These are phyloP conservation scores for Zymoseptoria ardabiliae DNA, from an alignment of 2,329 filamentous ascomycete genomes.

Conservation along the genomic window DNA sequence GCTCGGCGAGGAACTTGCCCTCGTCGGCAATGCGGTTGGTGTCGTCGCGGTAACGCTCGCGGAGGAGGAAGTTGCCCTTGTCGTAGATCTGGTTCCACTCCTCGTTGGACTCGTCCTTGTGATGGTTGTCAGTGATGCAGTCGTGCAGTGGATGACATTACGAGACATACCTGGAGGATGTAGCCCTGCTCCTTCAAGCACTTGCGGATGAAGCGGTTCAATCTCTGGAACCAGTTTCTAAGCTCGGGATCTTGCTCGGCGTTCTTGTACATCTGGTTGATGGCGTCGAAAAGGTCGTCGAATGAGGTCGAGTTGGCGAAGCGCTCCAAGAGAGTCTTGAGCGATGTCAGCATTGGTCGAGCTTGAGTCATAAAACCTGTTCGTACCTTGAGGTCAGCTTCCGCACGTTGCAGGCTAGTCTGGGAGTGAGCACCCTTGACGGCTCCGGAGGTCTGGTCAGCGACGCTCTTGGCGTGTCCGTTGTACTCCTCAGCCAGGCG, in stretches of 20 bases:
- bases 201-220: constrained; percentile 72
- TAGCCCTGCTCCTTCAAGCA: constrained; percentile 85
- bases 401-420: constrained; percentile 59
- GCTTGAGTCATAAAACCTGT: constrained; percentile 33
- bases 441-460: constrained; percentile 57
- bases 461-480: constrained; percentile 60
- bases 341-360: constrained; percentile 43
- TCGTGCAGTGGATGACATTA: background rate
- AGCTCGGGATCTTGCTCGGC: constrained; percentile 82
- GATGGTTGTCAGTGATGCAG: background rate
- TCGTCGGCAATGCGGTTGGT: constrained; percentile 84
- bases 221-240: constrained; percentile 76
- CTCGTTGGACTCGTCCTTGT: constrained; percentile 67
- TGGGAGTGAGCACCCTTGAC: constrained; percentile 65
- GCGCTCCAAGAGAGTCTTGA: constrained; percentile 77
- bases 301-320: constrained; percentile 92
- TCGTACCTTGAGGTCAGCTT: constrained; percentile 68
- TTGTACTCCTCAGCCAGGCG: constrained; percentile 78
- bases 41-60: constrained; percentile 78
- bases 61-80: constrained; percentile 75
- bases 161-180: constrained; percentile 48
- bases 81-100: constrained; percentile 86
- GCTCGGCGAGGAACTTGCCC: constrained; percentile 77
- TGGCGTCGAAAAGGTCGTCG: constrained; percentile 75
- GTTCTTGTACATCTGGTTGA: constrained; percentile 78